phyloP scores from a whole-genome alignment of 768 basidiomycete species.

The Trametes coccinea region DNA sequence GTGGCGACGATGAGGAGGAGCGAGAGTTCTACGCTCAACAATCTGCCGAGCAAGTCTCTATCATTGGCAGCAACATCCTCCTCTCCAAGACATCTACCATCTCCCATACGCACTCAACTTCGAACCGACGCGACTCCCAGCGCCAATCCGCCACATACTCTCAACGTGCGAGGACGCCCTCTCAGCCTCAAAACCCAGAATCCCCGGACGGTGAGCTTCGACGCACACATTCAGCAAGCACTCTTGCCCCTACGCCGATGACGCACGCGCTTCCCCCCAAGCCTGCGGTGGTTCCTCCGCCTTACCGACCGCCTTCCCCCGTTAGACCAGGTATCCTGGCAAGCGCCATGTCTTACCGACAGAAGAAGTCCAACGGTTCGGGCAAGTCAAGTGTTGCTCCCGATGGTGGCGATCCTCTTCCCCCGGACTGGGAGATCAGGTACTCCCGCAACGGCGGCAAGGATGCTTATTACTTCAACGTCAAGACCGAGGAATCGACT shows the following conservation, averaged over 20 bases:
- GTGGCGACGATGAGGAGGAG: slow-evolving; percentile 65
- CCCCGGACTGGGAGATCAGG: slow-evolving; percentile 63
- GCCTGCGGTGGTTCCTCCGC: slow-evolving; percentile 52
- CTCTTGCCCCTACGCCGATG: slow-evolving; percentile 32
- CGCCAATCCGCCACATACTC: slow-evolving; percentile 26
- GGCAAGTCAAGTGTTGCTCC: slow-evolving; percentile 4
- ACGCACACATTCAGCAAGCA: slow-evolving; percentile 36
- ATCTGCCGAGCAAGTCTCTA: slow-evolving; percentile 33
- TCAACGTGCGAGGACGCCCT: slow-evolving; percentile 16
- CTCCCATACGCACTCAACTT: slow-evolving; percentile 15
- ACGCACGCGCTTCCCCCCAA: slow-evolving; percentile 73
- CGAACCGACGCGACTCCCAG: slow-evolving; percentile 24
- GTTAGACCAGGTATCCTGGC: slow-evolving; percentile 61
- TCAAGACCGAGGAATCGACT: slow-evolving; percentile 53
- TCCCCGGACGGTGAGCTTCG: slow-evolving; percentile 25
- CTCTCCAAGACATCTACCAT: slow-evolving; percentile 2
- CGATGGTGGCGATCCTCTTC: slow-evolving; percentile 42
- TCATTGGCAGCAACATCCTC: not conserved
- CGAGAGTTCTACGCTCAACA: slow-evolving; percentile 52
- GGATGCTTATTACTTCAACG: slow-evolving; percentile 59
- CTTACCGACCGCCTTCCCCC: slow-evolving; percentile 49
- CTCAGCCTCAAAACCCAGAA: slow-evolving; percentile 25
- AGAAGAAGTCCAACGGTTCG: slow-evolving; percentile 42
- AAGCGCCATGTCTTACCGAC: slow-evolving; percentile 59
- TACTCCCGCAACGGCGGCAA: slow-evolving; percentile 46